Conservation (phyloP, 305 asterid genomes). For the Ilex paraguariensis region DNA sequence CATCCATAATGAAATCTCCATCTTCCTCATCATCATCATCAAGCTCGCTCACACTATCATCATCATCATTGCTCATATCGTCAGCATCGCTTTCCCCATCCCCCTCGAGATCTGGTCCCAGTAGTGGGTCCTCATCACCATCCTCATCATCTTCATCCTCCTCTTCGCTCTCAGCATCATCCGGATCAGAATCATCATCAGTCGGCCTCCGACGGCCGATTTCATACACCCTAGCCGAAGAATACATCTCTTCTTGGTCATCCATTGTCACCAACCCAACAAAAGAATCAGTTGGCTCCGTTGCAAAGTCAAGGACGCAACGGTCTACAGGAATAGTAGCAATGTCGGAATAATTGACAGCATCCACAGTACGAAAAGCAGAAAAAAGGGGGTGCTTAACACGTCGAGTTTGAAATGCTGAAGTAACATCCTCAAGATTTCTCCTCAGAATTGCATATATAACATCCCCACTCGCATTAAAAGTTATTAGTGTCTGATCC, state of each 20-base stretch:
- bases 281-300: slow-evolving; percentile 93
- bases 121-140: slow-evolving; percentile 59
- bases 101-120: slow-evolving; percentile 56
- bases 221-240: slow-evolving; percentile 92
- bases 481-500: slow-evolving; percentile 83
- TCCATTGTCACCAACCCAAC: slow-evolving; percentile 93
- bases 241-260: slow-evolving; percentile 94
- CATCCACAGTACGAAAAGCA: slow-evolving; percentile 96
- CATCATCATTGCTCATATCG: slow-evolving; percentile 67
- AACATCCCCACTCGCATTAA: slow-evolving; percentile 89
- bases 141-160: slow-evolving; percentile 83
- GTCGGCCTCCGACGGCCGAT: slow-evolving; percentile 95
- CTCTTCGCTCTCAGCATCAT: slow-evolving; percentile 90
- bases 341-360: slow-evolving; percentile 88
- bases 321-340: slow-evolving; percentile 94
- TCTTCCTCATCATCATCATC: slow-evolving; percentile 84
- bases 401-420: slow-evolving; percentile 80
- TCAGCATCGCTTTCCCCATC: slow-evolving; percentile 76
- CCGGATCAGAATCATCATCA: slow-evolving; percentile 98
- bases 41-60: slow-evolving; percentile 40
- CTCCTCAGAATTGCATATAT: slow-evolving; percentile 90
- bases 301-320: slow-evolving; percentile 88
- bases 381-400: slow-evolving; percentile 88
- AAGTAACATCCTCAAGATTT: slow-evolving; percentile 88
- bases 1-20: slow-evolving; percentile 69